Evolutionary conservation across 208 protist species (phyloP).

Genomic region (Crithidia thermophila): DNA sequence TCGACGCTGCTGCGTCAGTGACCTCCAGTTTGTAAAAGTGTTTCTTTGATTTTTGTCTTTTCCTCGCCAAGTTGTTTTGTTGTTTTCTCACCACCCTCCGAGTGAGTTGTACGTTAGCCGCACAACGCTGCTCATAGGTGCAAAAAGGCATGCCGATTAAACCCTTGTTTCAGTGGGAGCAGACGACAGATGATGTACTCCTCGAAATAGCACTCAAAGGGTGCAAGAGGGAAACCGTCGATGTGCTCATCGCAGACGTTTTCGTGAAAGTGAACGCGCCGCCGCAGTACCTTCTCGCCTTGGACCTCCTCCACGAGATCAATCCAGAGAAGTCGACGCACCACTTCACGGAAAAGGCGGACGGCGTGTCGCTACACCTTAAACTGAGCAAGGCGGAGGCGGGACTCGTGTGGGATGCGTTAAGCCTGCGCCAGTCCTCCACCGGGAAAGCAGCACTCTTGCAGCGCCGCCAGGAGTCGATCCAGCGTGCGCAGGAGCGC

Average conservation of each 20-base stretch:
- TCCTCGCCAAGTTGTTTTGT: not conserved
- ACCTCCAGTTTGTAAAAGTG: not conserved
- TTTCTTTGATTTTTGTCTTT: not conserved
- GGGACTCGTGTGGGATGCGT: slow-evolving; percentile 53
- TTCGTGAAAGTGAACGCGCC: slow-evolving; percentile 89
- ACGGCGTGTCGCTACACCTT: slow-evolving; percentile 52
- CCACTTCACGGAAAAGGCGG: slow-evolving; percentile 38
- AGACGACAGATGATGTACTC: slow-evolving; percentile 76
- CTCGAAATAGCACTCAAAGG: slow-evolving; percentile 78
- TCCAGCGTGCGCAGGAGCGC: slow-evolving; percentile 64
- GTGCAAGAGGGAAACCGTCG: slow-evolving; percentile 79
- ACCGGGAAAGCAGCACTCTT: slow-evolving; percentile 47
- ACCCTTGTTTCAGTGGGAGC: slow-evolving; percentile 87
- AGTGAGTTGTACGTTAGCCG: too few species aligned
- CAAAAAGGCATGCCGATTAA: slow-evolving; percentile 78
- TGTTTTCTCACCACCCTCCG: not conserved
- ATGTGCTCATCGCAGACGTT: slow-evolving; percentile 83
- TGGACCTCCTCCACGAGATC: slow-evolving; percentile 86
- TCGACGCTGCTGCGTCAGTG: not conserved
- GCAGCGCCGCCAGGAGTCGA: slow-evolving; percentile 65
- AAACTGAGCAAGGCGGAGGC: slow-evolving; percentile 65
- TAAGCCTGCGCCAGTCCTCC: slow-evolving; percentile 45
- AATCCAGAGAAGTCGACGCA: slow-evolving; percentile 54
- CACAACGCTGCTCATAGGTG: not conserved
- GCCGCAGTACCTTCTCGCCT: slow-evolving; percentile 82